Evolutionary conservation across 1,139 yeast species (phyloP).

Genomic region (Komagataea norvegica): DNA sequence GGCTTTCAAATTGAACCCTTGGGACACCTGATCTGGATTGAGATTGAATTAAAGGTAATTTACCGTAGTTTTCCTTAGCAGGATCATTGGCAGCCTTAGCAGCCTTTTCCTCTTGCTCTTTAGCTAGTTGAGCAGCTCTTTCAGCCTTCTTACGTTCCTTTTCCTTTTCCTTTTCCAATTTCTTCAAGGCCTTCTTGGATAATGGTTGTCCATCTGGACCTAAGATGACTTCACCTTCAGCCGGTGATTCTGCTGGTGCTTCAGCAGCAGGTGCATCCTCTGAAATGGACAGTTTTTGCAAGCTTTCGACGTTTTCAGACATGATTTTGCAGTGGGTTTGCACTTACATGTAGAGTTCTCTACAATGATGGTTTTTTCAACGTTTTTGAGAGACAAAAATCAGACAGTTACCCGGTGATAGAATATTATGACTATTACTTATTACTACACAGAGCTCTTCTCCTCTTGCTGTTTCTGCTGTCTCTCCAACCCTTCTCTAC

Average conservation of each 20-base stretch:
- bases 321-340: constrained; percentile 14
- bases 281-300: constrained; percentile 34
- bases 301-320: constrained; percentile 36
- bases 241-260: constrained; percentile 16
- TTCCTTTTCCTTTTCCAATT: constrained; percentile 88
- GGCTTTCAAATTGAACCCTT: constrained; percentile 53
- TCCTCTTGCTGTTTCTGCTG: constrained; percentile 25
- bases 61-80: constrained; percentile 86
- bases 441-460: background rate
- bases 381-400: no score
- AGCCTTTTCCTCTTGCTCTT: constrained; percentile 79
- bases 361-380: no score
- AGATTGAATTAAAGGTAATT: constrained; percentile 82
- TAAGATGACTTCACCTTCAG: constrained; percentile 28
- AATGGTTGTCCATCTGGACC: constrained; percentile 84
- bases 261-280: constrained; percentile 21
- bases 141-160: constrained; percentile 92
- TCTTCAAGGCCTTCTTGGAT: constrained; percentile 92
- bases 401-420: constrained; percentile 1
- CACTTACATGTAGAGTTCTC: no score
- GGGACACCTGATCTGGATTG: constrained; percentile 50
- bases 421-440: no score
- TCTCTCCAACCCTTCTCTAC: constrained; percentile 54
- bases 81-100: constrained; percentile 77
- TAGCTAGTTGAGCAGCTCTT: constrained; percentile 82